These are phyloP conservation scores for Fusarium pininemorale DNA, from an alignment of 2,329 filamentous ascomycete genomes.

Conservation along the genomic window DNA sequence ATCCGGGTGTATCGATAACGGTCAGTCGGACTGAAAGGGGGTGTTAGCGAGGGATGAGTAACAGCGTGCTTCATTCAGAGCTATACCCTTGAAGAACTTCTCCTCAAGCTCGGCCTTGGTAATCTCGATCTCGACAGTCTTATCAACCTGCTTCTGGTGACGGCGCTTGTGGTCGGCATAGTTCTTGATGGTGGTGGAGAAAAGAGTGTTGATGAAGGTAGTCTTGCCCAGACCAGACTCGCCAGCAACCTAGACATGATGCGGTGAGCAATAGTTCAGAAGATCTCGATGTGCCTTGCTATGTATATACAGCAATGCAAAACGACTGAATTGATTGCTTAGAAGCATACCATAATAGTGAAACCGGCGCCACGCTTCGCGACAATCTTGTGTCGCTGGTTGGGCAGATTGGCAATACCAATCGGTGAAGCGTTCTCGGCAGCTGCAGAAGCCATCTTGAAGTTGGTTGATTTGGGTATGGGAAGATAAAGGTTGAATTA, in stretches of 20 bases:
- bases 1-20: slow-evolving; percentile 98
- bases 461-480: slow-evolving; percentile 16
- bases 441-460: slow-evolving; percentile 64
- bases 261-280: slow-evolving; percentile 17
- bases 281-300: not conserved
- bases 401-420: slow-evolving; percentile 78
- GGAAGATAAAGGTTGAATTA: slow-evolving; percentile 13
- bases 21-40: slow-evolving; percentile 83
- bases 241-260: slow-evolving; percentile 80
- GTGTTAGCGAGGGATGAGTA: slow-evolving; percentile 30
- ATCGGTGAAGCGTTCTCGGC: slow-evolving; percentile 72
- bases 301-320: not conserved
- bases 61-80: slow-evolving; percentile 4
- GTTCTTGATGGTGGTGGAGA: slow-evolving; percentile 99
- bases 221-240: slow-evolving; percentile 99
- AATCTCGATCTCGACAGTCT: slow-evolving; percentile 99
- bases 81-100: slow-evolving; percentile 99
- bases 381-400: slow-evolving; percentile 80
- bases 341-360: slow-evolving; percentile 88
- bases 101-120: slow-evolving; percentile 99
- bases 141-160: slow-evolving; percentile 99
- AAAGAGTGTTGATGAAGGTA: slow-evolving; percentile 99
- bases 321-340: not conserved
- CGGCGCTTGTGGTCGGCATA: slow-evolving; percentile 99
- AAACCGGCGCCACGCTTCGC: slow-evolving; percentile 92